These are phyloP conservation scores for Termitomyces sp. DNA, from an alignment of 1,284 basidiomycete species.

Conservation along the genomic window DNA sequence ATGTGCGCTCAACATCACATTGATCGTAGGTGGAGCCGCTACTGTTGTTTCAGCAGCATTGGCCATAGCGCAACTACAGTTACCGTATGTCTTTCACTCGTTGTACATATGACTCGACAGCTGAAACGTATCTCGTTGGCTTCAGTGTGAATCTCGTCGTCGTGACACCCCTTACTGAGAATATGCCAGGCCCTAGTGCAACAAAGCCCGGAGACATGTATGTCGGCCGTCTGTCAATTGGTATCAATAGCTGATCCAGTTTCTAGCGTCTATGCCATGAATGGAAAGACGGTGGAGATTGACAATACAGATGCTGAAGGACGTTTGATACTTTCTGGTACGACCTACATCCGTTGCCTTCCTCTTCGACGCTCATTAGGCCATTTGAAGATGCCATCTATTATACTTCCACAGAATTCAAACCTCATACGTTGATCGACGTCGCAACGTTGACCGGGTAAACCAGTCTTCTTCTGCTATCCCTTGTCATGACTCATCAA, in stretches of 20 bases:
- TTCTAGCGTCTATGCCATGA: slow-evolving; percentile 77
- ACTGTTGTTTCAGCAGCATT: slow-evolving; percentile 68
- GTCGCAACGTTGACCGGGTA: slow-evolving; percentile 79
- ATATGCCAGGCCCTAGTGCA: slow-evolving; percentile 80
- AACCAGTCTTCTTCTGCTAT: slow-evolving; percentile 7
- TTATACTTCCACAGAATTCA: slow-evolving; percentile 76
- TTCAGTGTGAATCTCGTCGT: slow-evolving; percentile 71
- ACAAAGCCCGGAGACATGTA: slow-evolving; percentile 86
- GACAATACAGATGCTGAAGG: slow-evolving; percentile 91
- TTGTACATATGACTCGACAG: background rate
- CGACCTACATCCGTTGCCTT: background rate
- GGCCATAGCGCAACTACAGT: slow-evolving; percentile 76
- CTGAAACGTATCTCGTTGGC: slow-evolving; percentile 1
- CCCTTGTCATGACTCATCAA: background rate
- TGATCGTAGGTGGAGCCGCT: slow-evolving; percentile 64
- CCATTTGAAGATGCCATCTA: slow-evolving; percentile 69
- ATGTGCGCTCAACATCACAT: background rate
- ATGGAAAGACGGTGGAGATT: slow-evolving; percentile 83
- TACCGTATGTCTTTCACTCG: slow-evolving; percentile 49
- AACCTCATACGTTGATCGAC: slow-evolving; percentile 80
- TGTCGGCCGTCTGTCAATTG: slow-evolving; percentile 19
- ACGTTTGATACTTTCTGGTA: slow-evolving; percentile 72
- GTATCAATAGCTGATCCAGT: background rate
- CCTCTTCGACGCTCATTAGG: background rate
- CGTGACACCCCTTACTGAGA: slow-evolving; percentile 78